Evolutionary conservation across 768 basidiomycete species (phyloP), one percentile per base, ranked within the genome.

Genomic region (Boletus rubropictus): DNA sequence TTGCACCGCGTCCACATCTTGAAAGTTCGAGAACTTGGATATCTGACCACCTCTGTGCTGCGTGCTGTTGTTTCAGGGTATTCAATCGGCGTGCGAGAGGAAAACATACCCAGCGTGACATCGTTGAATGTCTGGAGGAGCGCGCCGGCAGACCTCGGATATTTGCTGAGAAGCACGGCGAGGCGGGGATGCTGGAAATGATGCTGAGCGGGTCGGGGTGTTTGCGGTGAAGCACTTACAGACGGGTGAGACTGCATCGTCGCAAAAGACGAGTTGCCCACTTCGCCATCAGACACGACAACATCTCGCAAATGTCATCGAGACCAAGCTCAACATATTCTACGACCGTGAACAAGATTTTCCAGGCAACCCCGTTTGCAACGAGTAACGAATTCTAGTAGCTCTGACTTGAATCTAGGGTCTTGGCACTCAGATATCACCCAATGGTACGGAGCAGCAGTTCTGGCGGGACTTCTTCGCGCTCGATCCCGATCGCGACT

Each of bases 101-200:
- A 27, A 15, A 17, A 49, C 66, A 43, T 42, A 84, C 87, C 78
- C 18, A 79, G 76, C 6, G 77, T 62, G 25, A 89, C 64, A 49
- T 90, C 86, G 60, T 89, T 89, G 67, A 83, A 88, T 1, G 81
- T 73, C 62, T 89, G 86, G 59, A 88, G 86, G 8, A 89, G 64
- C 20, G 76, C 70, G 11, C 81, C 75, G 3, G 81, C 79, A 14
- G 74, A 66, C 21, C 63, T 70, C 29, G 86, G 86, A 56, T 89
- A 89, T 61, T 81, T 85, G 10, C 56, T 50, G 21, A 84, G 51
- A 33, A 80, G 57, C 4, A 67, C 63, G 9, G 76, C 66, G 22
- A 87, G 70, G 4, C 58, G 67, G 36, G 68, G 54, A 52, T 78
- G 74, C 82, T 81, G 48, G 20, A 9, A 25, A 20, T 12, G 33